Evolutionary conservation across 208 protist species (phyloP).

Genomic region (Baffinella frigidus): DNA sequence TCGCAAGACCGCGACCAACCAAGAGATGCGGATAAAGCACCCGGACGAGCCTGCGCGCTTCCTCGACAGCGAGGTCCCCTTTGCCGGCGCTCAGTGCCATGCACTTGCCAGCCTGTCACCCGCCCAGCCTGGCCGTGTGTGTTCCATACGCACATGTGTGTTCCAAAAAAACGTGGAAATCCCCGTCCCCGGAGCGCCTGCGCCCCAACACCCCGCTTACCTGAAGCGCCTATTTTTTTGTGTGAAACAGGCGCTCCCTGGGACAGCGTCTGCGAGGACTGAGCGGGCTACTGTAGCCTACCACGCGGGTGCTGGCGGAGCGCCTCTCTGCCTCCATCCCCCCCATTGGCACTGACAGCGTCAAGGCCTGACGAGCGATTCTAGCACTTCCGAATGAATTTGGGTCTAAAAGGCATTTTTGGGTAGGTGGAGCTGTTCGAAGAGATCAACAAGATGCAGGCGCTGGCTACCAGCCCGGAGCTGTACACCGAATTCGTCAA

Average conservation of each 20-base stretch:
- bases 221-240: no score
- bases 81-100: background rate
- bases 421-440: constrained; percentile 49
- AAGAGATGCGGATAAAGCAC: constrained; percentile 47
- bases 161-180: no score
- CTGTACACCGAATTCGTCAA: constrained; percentile 47
- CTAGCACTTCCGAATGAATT: no score
- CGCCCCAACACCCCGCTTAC: no score
- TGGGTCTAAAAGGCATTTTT: no score
- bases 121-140: background rate
- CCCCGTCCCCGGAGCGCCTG: no score
- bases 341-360: background rate
- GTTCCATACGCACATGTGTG: no score
- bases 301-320: background rate
- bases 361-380: no score
- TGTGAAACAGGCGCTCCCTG: no score
- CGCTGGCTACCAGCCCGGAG: constrained; percentile 44
- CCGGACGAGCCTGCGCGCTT: constrained; percentile 8
- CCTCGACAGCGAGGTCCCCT: constrained; percentile 22
- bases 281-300: no score
- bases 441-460: constrained; percentile 57
- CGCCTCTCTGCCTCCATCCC: background rate
- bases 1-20: constrained; percentile 5
- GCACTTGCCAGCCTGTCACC: background rate
- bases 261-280: no score